A percentile compares a stretch with the other conserved stretches of the same genome.
Conservation (phyloP, 1,284 basidiomycete species). For the Sanghuangporus baumii region DNA sequence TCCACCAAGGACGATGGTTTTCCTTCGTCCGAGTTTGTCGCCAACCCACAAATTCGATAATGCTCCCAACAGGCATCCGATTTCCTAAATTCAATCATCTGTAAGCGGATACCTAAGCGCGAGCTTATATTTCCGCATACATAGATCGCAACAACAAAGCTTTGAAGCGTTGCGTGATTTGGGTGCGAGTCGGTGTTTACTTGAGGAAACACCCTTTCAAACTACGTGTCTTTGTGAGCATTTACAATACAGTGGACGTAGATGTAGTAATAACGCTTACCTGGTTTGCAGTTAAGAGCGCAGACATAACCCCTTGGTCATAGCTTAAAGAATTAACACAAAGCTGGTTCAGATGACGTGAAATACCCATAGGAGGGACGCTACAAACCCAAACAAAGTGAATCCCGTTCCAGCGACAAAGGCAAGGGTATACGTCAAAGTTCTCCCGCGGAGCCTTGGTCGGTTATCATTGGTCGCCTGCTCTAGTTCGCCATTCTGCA, state of each 20-base stretch:
- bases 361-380: not conserved
- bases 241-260: not conserved
- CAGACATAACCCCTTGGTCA: constrained; percentile 64
- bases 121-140: constrained; percentile 26
- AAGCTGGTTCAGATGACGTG: not conserved
- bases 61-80: constrained; percentile 48
- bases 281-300: constrained; percentile 45
- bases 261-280: not conserved
- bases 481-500: constrained; percentile 1
- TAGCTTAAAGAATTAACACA: constrained; percentile 31
- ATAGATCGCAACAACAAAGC: constrained; percentile 50
- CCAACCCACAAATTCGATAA: constrained; percentile 51
- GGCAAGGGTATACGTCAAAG: constrained; percentile 39
- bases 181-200: constrained; percentile 31
- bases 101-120: constrained; percentile 7
- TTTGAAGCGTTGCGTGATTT: constrained; percentile 48
- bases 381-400: constrained; percentile 49
- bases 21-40: constrained; percentile 46
- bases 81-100: constrained; percentile 33
- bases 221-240: constrained; percentile 20
- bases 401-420: constrained; percentile 52
- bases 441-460: constrained; percentile 35
- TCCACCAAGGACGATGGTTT: constrained; percentile 47
- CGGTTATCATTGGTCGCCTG: constrained; percentile 18
- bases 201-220: constrained; percentile 47